These are phyloP conservation scores for Fusarium stilboides DNA, from an alignment of 2,329 filamentous ascomycete genomes.

Conservation along the genomic window DNA sequence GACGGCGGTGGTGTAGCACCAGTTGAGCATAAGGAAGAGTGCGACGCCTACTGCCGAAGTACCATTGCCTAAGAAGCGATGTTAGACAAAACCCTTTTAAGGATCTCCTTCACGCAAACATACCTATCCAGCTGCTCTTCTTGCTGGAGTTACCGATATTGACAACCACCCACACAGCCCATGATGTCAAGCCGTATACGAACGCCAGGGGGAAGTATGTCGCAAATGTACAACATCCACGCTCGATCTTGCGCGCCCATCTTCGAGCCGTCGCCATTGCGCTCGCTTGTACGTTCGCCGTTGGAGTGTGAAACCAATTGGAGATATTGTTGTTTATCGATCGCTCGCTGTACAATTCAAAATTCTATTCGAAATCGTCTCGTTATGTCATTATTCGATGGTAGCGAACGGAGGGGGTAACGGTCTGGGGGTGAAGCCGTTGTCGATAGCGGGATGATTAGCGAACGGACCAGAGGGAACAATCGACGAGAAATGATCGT, in stretches of 20 bases:
- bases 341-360: slow-evolving; percentile 7
- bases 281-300: slow-evolving; percentile 8
- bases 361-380: slow-evolving; percentile 14
- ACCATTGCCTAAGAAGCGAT: slow-evolving; percentile 60
- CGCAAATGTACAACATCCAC: slow-evolving; percentile 83
- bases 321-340: slow-evolving; percentile 6
- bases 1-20: slow-evolving; percentile 92
- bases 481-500: not conserved
- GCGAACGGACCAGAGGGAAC: slow-evolving; percentile 5
- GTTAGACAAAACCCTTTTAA: slow-evolving; percentile 1
- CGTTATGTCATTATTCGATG: slow-evolving; percentile 33
- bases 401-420: slow-evolving; percentile 29
- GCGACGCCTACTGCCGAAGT: slow-evolving; percentile 76
- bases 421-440: slow-evolving; percentile 27
- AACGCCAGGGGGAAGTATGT: slow-evolving; percentile 91
- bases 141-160: slow-evolving; percentile 75
- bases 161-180: slow-evolving; percentile 91
- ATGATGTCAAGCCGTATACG: slow-evolving; percentile 91
- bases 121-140: slow-evolving; percentile 72
- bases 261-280: slow-evolving; percentile 66
- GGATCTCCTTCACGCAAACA: slow-evolving; percentile 36
- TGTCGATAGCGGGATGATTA: slow-evolving; percentile 6
- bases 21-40: slow-evolving; percentile 85
- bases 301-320: not conserved
- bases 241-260: slow-evolving; percentile 81